Conservation (phyloP, 768 basidiomycete species). For the Boletus bicolor region DNA sequence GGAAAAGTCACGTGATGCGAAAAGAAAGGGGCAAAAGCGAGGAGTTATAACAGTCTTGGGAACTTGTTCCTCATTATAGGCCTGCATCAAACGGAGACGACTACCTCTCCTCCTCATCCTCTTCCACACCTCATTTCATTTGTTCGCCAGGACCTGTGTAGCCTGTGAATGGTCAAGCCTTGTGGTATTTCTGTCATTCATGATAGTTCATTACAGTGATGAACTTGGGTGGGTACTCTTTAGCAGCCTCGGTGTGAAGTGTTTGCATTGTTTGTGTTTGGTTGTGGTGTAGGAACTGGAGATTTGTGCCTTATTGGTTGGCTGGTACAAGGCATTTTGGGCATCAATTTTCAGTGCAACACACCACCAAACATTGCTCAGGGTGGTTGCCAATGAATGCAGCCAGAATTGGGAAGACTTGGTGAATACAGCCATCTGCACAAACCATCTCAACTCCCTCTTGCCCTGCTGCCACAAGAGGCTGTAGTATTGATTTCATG, state of each 20-base stretch:
- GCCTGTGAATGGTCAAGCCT: too few species aligned
- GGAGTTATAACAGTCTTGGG: too few species aligned
- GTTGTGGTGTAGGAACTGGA: not conserved
- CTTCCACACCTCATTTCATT: too few species aligned
- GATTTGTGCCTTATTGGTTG: not conserved
- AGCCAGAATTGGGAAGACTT: not conserved
- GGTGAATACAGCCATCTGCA: not conserved
- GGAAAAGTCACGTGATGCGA: too few species aligned
- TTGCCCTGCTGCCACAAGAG: not conserved
- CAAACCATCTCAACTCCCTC: constrained; percentile 1
- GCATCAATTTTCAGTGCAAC: not conserved
- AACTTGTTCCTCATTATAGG: too few species aligned
- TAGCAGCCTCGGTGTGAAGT: not conserved
- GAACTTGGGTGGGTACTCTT: not conserved
- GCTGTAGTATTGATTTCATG: not conserved
- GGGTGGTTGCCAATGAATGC: not conserved
- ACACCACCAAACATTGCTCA: not conserved
- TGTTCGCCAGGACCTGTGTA: too few species aligned
- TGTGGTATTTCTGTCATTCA: too few species aligned
- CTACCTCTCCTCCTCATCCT: too few species aligned
- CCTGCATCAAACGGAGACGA: too few species aligned
- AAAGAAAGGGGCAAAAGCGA: too few species aligned
- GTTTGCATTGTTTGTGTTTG: not conserved
- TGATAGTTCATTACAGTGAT: too few species aligned
- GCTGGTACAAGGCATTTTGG: not conserved